These are phyloP conservation scores for Mimosa pudica DNA, from an alignment of 306 rosid species.

Conservation along the genomic window DNA sequence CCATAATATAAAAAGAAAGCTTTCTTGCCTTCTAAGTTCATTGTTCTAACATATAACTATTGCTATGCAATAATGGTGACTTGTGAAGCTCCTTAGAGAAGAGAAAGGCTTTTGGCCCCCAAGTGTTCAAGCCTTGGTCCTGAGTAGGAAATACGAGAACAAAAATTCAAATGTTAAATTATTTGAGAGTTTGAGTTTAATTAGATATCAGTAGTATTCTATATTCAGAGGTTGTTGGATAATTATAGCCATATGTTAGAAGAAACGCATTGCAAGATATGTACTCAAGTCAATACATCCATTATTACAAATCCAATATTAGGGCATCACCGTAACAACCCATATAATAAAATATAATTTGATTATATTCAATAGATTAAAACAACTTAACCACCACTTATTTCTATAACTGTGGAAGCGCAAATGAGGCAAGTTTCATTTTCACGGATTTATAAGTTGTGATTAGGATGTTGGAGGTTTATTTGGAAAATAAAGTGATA, in stretches of 20 bases:
- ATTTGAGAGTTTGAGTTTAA: constrained; percentile 20
- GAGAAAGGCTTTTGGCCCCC: neutral
- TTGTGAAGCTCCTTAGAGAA: constrained; percentile 2
- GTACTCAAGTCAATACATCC: constrained; percentile 1
- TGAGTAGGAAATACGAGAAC: neutral
- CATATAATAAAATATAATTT: neutral
- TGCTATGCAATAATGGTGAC: constrained; percentile 21
- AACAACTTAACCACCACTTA: neutral
- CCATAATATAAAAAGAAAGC: neutral
- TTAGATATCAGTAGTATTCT: constrained; percentile 8
- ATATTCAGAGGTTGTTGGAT: constrained; percentile 35
- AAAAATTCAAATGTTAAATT: neutral
- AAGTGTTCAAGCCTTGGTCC: neutral
- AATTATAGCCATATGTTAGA: neutral
- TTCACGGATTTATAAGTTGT: neutral
- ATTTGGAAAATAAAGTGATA: neutral
- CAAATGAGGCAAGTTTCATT: neutral
- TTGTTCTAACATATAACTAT: neutral
- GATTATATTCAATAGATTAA: neutral
- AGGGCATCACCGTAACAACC: constrained; percentile 19
- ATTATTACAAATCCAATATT: constrained; percentile 22
- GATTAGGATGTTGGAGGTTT: neutral
- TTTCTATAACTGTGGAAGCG: neutral
- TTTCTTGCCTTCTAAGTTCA: constrained; percentile 57
- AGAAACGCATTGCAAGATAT: neutral